Percentiles rank a stretch among this genome's conserved stretches.
phyloP scores from a whole-genome alignment of 805 yeast species.

The Barnettozyma botsteinii region DNA sequence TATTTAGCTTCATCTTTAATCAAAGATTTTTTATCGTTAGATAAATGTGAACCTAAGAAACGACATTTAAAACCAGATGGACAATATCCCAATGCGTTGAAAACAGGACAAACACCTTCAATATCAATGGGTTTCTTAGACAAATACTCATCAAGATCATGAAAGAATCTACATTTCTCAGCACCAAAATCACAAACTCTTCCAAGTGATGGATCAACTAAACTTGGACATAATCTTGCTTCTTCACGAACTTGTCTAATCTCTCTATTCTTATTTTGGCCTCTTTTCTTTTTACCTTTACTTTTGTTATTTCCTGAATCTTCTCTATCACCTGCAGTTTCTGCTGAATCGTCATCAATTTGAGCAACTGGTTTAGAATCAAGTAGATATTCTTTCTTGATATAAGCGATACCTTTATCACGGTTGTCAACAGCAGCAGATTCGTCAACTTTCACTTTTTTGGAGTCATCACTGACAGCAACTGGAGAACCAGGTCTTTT shows the following conservation, averaged over 20 bases:
- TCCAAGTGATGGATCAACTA: constrained; percentile 47
- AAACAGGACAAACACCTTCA: constrained; percentile 81
- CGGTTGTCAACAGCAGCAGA: neutral
- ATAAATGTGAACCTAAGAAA: constrained; percentile 73
- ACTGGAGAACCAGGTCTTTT: constrained; percentile 21
- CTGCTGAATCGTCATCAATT: constrained; percentile 44
- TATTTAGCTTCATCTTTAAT: constrained; percentile 38
- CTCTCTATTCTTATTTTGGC: constrained; percentile 82
- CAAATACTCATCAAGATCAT: constrained; percentile 64
- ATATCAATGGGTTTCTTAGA: constrained; percentile 64
- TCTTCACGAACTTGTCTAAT: constrained; percentile 62
- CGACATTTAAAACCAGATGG: constrained; percentile 91
- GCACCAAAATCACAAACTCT: constrained; percentile 58
- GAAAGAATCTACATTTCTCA: constrained; percentile 69
- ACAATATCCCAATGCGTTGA: constrained; percentile 75
- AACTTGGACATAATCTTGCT: constrained; percentile 58
- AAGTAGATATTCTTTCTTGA: constrained; percentile 65
- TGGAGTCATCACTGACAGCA: constrained; percentile 5
- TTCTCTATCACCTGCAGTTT: constrained; percentile 34
- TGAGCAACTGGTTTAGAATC: constrained; percentile 20
- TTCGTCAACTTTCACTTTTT: constrained; percentile 14
- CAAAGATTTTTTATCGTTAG: constrained; percentile 37
- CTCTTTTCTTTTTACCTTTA: constrained; percentile 46
- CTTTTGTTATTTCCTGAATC: constrained; percentile 31
- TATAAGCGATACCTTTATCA: constrained; percentile 60